These are phyloP conservation scores for Rhododendron kiyosumense DNA, from an alignment of 148 eudicot genomes.

Conservation along the genomic window DNA sequence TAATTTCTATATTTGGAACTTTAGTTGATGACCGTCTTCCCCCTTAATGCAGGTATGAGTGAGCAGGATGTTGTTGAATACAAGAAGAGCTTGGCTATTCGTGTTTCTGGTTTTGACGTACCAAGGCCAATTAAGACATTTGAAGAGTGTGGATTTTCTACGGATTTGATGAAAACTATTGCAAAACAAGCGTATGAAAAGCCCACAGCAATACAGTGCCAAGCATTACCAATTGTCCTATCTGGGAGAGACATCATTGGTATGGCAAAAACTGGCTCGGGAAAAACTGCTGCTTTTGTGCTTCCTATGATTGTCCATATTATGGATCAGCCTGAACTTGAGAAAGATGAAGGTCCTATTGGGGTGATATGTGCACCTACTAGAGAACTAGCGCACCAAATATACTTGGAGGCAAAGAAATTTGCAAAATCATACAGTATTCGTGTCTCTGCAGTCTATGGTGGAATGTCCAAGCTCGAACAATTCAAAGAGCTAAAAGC, in stretches of 20 bases:
- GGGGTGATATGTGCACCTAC: conserved; percentile 99
- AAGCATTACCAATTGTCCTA: conserved; percentile 83
- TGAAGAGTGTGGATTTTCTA: conserved; percentile 82
- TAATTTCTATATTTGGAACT: neutral
- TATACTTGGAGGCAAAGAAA: conserved; percentile 87
- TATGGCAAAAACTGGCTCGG: conserved; percentile 98
- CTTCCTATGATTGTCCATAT: conserved; percentile 98
- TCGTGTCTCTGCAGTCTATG: conserved; percentile 95
- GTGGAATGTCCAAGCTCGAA: conserved; percentile 98
- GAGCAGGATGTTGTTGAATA: conserved; percentile 85
- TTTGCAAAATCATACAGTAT: conserved; percentile 73
- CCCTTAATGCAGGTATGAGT: conserved; percentile 61
- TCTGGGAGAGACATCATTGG: conserved; percentile 94
- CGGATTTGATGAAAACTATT: conserved; percentile 65
- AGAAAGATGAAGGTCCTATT: conserved; percentile 92
- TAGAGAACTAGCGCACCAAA: conserved; percentile 96
- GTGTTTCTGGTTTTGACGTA: conserved; percentile 92
- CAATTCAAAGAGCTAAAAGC: conserved; percentile 95
- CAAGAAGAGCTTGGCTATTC: conserved; percentile 68
- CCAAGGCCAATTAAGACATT: conserved; percentile 88
- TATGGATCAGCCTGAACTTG: conserved; percentile 96
- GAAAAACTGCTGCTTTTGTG: conserved; percentile 96
- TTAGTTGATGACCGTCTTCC: neutral
- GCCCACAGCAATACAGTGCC: conserved; percentile 94
- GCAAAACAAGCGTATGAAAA: conserved; percentile 88